Percentiles rank a stretch among this genome's conserved stretches.
phyloP scores from a whole-genome alignment of 2,329 filamentous ascomycete genomes.

The Lachnellula arida region DNA sequence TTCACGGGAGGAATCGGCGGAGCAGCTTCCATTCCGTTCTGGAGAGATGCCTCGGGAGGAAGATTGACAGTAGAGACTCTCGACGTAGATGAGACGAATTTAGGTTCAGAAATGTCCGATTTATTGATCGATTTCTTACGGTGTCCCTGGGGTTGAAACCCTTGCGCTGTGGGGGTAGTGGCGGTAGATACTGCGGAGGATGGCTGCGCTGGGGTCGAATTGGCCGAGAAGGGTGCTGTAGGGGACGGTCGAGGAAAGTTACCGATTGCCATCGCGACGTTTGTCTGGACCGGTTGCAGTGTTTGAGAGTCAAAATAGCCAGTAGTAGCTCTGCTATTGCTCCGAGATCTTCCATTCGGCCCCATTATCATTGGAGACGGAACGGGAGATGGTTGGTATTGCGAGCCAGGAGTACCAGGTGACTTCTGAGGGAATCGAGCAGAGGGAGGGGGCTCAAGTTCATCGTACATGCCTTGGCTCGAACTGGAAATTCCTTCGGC shows the following conservation, averaged over 20 bases:
- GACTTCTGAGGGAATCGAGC: constrained; percentile 21
- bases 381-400: constrained; percentile 24
- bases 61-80: constrained; percentile 30
- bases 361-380: constrained; percentile 21
- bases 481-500: constrained; percentile 22
- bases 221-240: constrained; percentile 28
- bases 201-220: constrained; percentile 25
- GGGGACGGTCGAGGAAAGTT: constrained; percentile 29
- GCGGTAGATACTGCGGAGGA: constrained; percentile 20
- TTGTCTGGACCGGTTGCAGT: constrained; percentile 20
- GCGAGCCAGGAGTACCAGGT: constrained; percentile 16
- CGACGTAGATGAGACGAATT: constrained; percentile 30
- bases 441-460: constrained; percentile 19
- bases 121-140: constrained; percentile 32
- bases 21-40: constrained; percentile 24
- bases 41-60: constrained; percentile 26
- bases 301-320: constrained; percentile 27
- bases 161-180: constrained; percentile 19
- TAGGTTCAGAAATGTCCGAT: constrained; percentile 32
- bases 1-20: constrained; percentile 33
- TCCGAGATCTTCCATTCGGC: constrained; percentile 20
- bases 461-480: constrained; percentile 20
- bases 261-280: constrained; percentile 22
- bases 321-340: constrained; percentile 24
- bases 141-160: constrained; percentile 15